Evolutionary conservation across 208 protist genomes (phyloP), one percentile per base, ranked within the genome.

Genomic region (Leishmania mexicana): DNA sequence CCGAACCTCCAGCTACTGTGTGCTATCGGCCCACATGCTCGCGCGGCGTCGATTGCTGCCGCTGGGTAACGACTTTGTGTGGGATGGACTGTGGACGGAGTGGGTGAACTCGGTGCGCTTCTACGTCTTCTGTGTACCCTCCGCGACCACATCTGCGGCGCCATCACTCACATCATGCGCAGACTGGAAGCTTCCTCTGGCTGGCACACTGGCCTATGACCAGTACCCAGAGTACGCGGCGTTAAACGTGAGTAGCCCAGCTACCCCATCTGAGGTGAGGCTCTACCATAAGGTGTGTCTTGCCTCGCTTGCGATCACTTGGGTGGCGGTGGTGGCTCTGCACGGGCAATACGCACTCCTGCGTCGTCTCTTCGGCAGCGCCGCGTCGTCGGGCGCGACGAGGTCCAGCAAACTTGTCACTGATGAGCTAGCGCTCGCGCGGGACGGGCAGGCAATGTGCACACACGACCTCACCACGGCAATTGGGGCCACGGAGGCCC

Each of bases 91-190:
- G 17, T 90, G 85, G 84, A 81, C 84, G 17, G 81, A 79, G 38
- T 93, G 87, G 81, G 79, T 94, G 31, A 92, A 88, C 76, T 78
- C 81, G 60, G 75, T 89, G 1, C 92, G 92, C 1, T 62, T 90
- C 31, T 84, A 84, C 53, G 2, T 89, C 0, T 35, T 87, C 28
- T 96, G 87, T 71, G 0, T 24, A 8, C 38, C 60, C 40, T 45
- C 47, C 28, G 28, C 13, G 5, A 49, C 38, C 17, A 38, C 53
- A 21, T 53, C 47, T 1, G 64, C 70, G 57, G 71, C 49, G 28
- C 15, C 68, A 17, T 0, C 42, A 40, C 15, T 24, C 1, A 28
- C 60, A 3, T 54, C 64, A 15, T 86, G 83, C 40, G 67, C 31
- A 15, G 75, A 38, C n/a, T 86, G 78, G 78, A 45, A 83, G 78